phyloP scores from a whole-genome alignment of 306 rosid species.

The Vigna trinervia region DNA sequence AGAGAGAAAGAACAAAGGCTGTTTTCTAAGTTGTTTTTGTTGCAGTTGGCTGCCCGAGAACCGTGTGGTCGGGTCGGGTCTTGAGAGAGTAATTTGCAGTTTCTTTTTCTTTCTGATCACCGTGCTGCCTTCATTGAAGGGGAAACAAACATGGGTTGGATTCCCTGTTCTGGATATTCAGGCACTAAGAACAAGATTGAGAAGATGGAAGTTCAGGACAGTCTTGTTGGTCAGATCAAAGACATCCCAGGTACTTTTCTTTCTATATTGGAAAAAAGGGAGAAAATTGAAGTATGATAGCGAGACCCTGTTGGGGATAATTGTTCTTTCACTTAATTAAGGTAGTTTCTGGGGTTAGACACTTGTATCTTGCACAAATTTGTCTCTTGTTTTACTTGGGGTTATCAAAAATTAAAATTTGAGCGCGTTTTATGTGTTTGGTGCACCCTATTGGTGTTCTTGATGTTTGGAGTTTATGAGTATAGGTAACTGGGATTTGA shows the following conservation, averaged over 20 bases:
- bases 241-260: slow-evolving; percentile 55
- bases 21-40: slow-evolving; percentile 43
- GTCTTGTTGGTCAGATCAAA: slow-evolving; percentile 66
- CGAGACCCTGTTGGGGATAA: slow-evolving; percentile 44
- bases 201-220: slow-evolving; percentile 57
- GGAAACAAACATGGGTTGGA: slow-evolving; percentile 78
- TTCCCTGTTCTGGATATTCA: slow-evolving; percentile 86
- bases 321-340: slow-evolving; percentile 45
- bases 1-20: slow-evolving; percentile 41
- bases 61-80: slow-evolving; percentile 47
- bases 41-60: slow-evolving; percentile 36
- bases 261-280: neutral
- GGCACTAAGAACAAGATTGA: slow-evolving; percentile 63
- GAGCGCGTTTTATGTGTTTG: slow-evolving; percentile 39
- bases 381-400: slow-evolving; percentile 45
- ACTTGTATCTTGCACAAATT: slow-evolving; percentile 6
- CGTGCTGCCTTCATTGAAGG: slow-evolving; percentile 23
- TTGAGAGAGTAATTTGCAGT: neutral
- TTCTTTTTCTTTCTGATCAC: slow-evolving; percentile 37
- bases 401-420: slow-evolving; percentile 37
- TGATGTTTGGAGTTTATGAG: slow-evolving; percentile 33
- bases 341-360: slow-evolving; percentile 15
- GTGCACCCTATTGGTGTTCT: slow-evolving; percentile 31
- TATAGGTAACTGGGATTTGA: slow-evolving; percentile 34
- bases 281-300: slow-evolving; percentile 31